These are phyloP conservation scores for Hanseniaspora gamundiae DNA, from an alignment of 1,139 yeast species.

Conservation along the genomic window DNA sequence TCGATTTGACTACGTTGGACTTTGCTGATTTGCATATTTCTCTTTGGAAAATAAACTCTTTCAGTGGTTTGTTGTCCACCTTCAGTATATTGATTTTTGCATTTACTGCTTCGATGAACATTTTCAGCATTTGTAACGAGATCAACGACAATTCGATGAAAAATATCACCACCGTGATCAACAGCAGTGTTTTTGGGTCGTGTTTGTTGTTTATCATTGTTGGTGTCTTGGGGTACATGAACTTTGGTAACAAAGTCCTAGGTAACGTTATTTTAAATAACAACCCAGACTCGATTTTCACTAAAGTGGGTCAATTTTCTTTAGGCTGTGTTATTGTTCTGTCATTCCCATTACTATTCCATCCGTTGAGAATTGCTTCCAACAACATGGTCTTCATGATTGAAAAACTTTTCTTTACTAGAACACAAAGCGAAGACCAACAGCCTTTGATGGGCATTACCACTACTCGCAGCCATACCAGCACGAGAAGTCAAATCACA, in stretches of 20 bases:
- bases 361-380: slow-evolving; percentile 80
- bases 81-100: slow-evolving; percentile 92
- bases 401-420: slow-evolving; percentile 10
- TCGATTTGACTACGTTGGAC: slow-evolving; percentile 30
- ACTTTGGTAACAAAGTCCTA: slow-evolving; percentile 56
- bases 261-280: slow-evolving; percentile 77
- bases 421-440: neutral
- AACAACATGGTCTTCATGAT: slow-evolving; percentile 61
- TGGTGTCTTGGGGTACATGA: slow-evolving; percentile 74
- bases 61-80: slow-evolving; percentile 57
- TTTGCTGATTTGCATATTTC: slow-evolving; percentile 37
- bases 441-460: neutral
- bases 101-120: slow-evolving; percentile 88
- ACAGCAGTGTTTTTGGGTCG: slow-evolving; percentile 44
- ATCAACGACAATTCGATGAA: slow-evolving; percentile 42
- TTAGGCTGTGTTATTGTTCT: slow-evolving; percentile 74
- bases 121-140: slow-evolving; percentile 85
- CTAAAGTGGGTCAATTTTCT: slow-evolving; percentile 51
- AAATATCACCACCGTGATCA: slow-evolving; percentile 41
- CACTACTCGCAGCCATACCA: neutral
- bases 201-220: slow-evolving; percentile 52
- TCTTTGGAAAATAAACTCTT: slow-evolving; percentile 41
- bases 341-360: slow-evolving; percentile 85
- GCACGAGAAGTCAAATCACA: neutral
- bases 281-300: slow-evolving; percentile 26